Conservation (phyloP, 768 basidiomycete genomes). For the Tephrocybe sp. region DNA sequence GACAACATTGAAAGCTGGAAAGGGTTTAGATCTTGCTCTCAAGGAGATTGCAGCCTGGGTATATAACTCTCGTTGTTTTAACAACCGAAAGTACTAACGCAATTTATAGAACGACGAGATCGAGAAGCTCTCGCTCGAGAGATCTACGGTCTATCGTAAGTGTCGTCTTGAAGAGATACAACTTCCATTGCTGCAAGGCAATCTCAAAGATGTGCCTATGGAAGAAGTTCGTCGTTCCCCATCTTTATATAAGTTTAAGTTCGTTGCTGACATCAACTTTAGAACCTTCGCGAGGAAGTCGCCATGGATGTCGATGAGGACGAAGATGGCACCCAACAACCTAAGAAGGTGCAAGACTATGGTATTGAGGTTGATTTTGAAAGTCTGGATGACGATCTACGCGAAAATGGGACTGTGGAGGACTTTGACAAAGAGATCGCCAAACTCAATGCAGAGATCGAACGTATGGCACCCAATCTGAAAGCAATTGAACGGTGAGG, state of each 20-base stretch:
- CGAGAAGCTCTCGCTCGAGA: slow-evolving; percentile 80
- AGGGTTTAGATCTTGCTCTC: slow-evolving; percentile 77
- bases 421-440: slow-evolving; percentile 72
- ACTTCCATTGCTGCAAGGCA: slow-evolving; percentile 73
- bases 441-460: slow-evolving; percentile 77
- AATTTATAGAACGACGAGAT: slow-evolving; percentile 68
- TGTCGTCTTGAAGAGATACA: slow-evolving; percentile 92
- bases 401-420: slow-evolving; percentile 63
- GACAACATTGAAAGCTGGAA: slow-evolving; percentile 64
- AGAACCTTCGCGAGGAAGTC: slow-evolving; percentile 82
- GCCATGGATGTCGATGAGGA: slow-evolving; percentile 93
- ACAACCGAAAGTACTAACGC: neutral
- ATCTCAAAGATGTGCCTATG: slow-evolving; percentile 86
- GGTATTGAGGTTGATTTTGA: slow-evolving; percentile 90
- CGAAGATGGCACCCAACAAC: slow-evolving; percentile 74
- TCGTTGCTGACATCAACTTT: slow-evolving; percentile 9
- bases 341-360: slow-evolving; percentile 72
- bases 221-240: slow-evolving; percentile 68
- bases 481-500: slow-evolving; percentile 88
- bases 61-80: slow-evolving; percentile 17
- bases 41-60: slow-evolving; percentile 89
- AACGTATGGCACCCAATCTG: slow-evolving; percentile 93
- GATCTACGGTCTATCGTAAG: slow-evolving; percentile 84
- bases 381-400: slow-evolving; percentile 69
- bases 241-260: neutral